Conservation (phyloP, 345 rosid species). For the rapeseed (Brassica napus) region Da-Ae NC_063449.1:31423501-31424000, state of each 20-base stretch:
- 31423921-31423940: constrained; percentile 89
- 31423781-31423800: neutral
- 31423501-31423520: too few relatives aligned
- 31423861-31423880: too few relatives aligned
- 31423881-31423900: too few relatives aligned
- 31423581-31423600: too few relatives aligned
- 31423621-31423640: neutral
- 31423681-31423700: neutral
- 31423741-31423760: neutral
- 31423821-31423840: too few relatives aligned
- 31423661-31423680: neutral
- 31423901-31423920: constrained; percentile 57
- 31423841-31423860: too few relatives aligned
- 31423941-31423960: constrained; percentile 86
- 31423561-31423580: too few relatives aligned
- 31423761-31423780: too few relatives aligned
- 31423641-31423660: neutral
- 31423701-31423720: neutral
- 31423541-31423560: too few relatives aligned
- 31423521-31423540: too few relatives aligned
- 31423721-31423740: neutral
- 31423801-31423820: too few relatives aligned
- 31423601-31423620: too few relatives aligned
- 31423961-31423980: constrained; percentile 78
- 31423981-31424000: constrained; percentile 66